Conservation (phyloP, 345 rosid genomes). For the Salix suchowensis region DNA sequence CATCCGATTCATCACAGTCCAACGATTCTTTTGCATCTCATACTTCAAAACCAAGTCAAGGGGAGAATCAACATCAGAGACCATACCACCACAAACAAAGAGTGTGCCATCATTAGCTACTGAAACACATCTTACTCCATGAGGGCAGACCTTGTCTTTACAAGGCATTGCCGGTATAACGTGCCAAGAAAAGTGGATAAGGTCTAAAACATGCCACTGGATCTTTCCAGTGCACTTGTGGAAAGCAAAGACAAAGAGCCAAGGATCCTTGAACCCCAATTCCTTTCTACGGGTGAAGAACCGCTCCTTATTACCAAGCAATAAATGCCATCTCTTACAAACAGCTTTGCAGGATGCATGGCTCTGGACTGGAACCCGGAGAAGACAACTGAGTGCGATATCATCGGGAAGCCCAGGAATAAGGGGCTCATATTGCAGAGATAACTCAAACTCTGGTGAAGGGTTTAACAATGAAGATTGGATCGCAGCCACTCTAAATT, state of each 20-base stretch:
- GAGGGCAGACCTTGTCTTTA: constrained; percentile 73
- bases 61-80: constrained; percentile 68
- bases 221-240: constrained; percentile 71
- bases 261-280: constrained; percentile 67
- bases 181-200: constrained; percentile 69
- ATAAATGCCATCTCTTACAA: constrained; percentile 73
- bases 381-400: constrained; percentile 69
- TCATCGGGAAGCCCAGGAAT: constrained; percentile 90
- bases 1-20: constrained; percentile 71
- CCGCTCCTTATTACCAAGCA: constrained; percentile 61
- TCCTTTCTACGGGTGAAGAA: constrained; percentile 68
- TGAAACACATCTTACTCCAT: constrained; percentile 63
- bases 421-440: constrained; percentile 49
- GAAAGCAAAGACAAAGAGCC: constrained; percentile 78
- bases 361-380: constrained; percentile 67
- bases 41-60: constrained; percentile 75
- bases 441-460: constrained; percentile 49
- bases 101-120: constrained; percentile 56
- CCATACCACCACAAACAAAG: constrained; percentile 85
- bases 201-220: constrained; percentile 79
- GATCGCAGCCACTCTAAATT: constrained; percentile 59
- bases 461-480: constrained; percentile 52
- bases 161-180: constrained; percentile 80
- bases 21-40: constrained; percentile 70
- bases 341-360: constrained; percentile 58